Evolutionary conservation across 2,329 filamentous ascomycete genomes (phyloP), one percentile per base, ranked within the genome.

Genomic region (Scopulariopsis brevicaulis): DNA sequence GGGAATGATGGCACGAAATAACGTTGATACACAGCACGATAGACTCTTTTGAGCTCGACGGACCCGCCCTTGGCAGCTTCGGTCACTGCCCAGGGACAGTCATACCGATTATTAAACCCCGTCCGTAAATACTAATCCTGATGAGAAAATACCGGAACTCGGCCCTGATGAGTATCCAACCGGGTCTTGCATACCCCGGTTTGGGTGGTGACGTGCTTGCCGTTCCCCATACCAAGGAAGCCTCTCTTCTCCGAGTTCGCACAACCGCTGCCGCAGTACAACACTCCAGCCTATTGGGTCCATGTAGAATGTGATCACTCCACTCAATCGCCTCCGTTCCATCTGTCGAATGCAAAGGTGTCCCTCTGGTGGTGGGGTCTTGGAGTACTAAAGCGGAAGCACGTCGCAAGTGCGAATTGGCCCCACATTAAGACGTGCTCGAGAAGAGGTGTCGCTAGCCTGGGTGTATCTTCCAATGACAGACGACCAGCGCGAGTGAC

Each of bases 361-460:
- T 20, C 20, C 11, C 43, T 4, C 11, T 4, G 43, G 8, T 10
- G n/a, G 20, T 48, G 11, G 15, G 43, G n/a, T n/a, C n/a, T n/a
- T 48, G 43, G 43, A 15, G 43, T 48, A 48, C 43, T 4, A 22
- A 22, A 48, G 4, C 20, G 43, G 43, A 48, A 18, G 43, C 43
- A 48, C n/a, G 20, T 5, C 20, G 20, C 20, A 11, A 48, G 43
- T 48, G 43, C 43, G 43, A 48, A 48, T 48, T 28, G 43, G 22
- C 62, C 60, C 62, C 59, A 58, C 62, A 56, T 25, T 60, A 63
- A 61, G 62, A 54, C 62, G 62, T 63, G 60, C 58, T 62, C 43
- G 43, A 5, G 43, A 48, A 48, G 43, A 22, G 4, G n/a, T 22
- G 18, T 48, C 6, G 4, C 20, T 48, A 48, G 43, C 4, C 18